A percentile compares a stretch with the other conserved stretches of the same genome.
phyloP scores from a whole-genome alignment of 2,329 filamentous ascomycete species.

The Venturia oleaginea region DNA sequence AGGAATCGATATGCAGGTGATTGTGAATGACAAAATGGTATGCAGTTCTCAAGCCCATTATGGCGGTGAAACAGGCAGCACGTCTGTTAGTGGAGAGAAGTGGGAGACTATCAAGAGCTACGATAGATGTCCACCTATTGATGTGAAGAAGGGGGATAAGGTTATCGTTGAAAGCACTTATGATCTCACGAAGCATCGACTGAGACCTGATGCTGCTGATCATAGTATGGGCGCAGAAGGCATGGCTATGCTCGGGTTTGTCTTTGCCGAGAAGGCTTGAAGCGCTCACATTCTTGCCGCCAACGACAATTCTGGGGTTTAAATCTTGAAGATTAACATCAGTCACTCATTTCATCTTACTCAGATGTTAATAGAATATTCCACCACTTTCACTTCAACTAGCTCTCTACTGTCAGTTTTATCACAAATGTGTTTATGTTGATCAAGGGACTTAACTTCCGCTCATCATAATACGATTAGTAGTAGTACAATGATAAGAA shows the following conservation, averaged over 20 bases:
- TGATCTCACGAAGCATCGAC: conserved; percentile 11
- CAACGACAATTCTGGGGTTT: no score
- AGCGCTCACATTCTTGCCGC: no score
- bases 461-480: no score
- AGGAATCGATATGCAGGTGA: neutral
- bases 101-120: conserved; percentile 13
- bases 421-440: no score
- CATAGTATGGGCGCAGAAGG: conserved; percentile 6
- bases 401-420: no score
- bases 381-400: no score
- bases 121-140: conserved; percentile 1
- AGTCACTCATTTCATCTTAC: no score
- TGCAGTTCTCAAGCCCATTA: conserved; percentile 11
- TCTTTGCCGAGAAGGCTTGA: neutral
- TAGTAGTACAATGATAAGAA: no score
- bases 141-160: conserved; percentile 8
- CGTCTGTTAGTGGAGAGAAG: neutral
- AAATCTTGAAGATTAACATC: no score
- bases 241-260: conserved; percentile 6
- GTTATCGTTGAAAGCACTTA: conserved; percentile 3
- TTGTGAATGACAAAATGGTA: neutral
- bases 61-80: neutral
- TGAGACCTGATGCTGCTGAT: conserved; percentile 6
- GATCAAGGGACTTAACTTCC: no score
- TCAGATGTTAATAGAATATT: no score